Evolutionary conservation across 108 stramenopile genomes (phyloP).

Genomic region (Nitzschia inconspicua): DNA sequence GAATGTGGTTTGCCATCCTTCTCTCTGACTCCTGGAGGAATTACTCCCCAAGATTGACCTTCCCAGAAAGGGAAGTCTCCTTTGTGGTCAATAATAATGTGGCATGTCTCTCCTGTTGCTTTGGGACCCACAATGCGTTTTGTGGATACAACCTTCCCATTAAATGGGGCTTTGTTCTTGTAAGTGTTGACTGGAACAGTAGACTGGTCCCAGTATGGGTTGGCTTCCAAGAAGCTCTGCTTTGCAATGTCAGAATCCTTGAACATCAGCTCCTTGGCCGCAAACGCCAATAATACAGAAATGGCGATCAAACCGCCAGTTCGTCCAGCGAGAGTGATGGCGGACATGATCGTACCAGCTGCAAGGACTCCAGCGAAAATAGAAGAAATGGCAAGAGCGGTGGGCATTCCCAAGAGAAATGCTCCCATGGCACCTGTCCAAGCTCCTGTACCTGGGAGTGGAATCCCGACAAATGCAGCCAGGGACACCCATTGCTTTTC

Average conservation of each 20-base stretch:
- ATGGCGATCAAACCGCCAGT: constrained; percentile 76
- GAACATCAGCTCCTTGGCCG: constrained; percentile 60
- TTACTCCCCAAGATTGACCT: constrained; percentile 96
- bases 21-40: constrained; percentile 87
- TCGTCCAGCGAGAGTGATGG: constrained; percentile 78
- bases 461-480: constrained; percentile 94
- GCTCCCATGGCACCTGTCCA: constrained; percentile 98
- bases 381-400: constrained; percentile 72
- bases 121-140: constrained; percentile 97
- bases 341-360: constrained; percentile 89
- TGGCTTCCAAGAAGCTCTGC: constrained; percentile 95
- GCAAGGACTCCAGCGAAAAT: constrained; percentile 91
- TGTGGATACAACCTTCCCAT: constrained; percentile 91
- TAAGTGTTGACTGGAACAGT: constrained; percentile 88
- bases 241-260: constrained; percentile 34
- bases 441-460: constrained; percentile 95
- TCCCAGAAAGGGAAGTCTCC: constrained; percentile 98
- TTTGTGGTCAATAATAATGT: constrained; percentile 97
- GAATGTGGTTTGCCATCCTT: constrained; percentile 97
- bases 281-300: constrained; percentile 56
- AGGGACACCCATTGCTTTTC: constrained; percentile 88
- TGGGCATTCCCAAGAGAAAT: constrained; percentile 90
- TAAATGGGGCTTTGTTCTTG: constrained; percentile 96
- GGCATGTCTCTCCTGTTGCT: constrained; percentile 95
- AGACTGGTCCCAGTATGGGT: constrained; percentile 91